phyloP scores from a whole-genome alignment of 805 yeast species.

The Sugiyamaella smithiae region DNA sequence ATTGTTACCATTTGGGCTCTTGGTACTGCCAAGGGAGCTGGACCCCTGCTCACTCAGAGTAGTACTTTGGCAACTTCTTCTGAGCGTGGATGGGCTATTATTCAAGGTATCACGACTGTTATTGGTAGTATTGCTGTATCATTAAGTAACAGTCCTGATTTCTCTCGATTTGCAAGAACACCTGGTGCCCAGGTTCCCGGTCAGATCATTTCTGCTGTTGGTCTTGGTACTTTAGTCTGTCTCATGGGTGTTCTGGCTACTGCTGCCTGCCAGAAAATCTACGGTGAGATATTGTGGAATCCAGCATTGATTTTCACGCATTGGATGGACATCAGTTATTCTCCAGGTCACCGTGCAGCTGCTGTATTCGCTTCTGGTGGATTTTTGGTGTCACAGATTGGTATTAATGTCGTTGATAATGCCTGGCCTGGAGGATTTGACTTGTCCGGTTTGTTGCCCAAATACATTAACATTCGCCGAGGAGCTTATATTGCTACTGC shows the following conservation, averaged over 20 bases:
- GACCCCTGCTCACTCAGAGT: conserved; percentile 46
- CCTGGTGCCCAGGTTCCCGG: conserved; percentile 42
- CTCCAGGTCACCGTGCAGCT: conserved; percentile 44
- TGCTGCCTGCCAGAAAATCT: conserved; percentile 41
- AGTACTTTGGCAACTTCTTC: conserved; percentile 33
- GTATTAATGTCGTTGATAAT: conserved; percentile 34
- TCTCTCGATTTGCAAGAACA: conserved; percentile 41
- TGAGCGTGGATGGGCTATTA: conserved; percentile 41
- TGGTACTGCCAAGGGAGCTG: conserved; percentile 24
- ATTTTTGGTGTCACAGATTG: conserved; percentile 15
- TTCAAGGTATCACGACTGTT: conserved; percentile 40
- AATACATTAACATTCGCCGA: conserved; percentile 41
- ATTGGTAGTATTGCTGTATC: conserved; percentile 42
- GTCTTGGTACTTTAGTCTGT: conserved; percentile 45
- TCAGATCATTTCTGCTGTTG: conserved; percentile 36
- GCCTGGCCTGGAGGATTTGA: conserved; percentile 50
- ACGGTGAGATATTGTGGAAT: conserved; percentile 45
- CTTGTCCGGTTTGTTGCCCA: conserved; percentile 40
- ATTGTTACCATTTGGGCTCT: conserved; percentile 36
- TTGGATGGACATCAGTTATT: conserved; percentile 42
- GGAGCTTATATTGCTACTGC: conserved; percentile 60
- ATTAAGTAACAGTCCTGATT: conserved; percentile 43
- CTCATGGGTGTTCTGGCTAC: conserved; percentile 47
- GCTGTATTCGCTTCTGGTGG: conserved; percentile 42
- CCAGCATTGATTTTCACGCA: conserved; percentile 40